Evolutionary conservation across 257 asterid genomes (phyloP).

Genomic region (Coffea canephora): DNA sequence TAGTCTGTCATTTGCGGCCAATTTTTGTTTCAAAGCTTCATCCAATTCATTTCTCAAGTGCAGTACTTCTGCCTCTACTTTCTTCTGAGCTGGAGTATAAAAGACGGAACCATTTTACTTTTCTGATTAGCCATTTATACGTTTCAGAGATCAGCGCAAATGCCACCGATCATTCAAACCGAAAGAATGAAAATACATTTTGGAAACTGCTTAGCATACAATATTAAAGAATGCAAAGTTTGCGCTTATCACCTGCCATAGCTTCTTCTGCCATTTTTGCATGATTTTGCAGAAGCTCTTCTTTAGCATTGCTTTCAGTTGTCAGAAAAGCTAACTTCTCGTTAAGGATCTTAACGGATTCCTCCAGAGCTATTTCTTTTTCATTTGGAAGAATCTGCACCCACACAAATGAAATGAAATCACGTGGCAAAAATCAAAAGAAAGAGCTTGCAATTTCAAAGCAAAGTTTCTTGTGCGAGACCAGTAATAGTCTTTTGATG

Average conservation of each 20-base stretch:
- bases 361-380: constrained; percentile 55
- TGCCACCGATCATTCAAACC: not conserved
- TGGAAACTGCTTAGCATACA: not conserved
- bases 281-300: constrained; percentile 37
- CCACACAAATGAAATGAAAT: constrained; percentile 4
- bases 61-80: constrained; percentile 52
- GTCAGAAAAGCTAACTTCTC: constrained; percentile 58
- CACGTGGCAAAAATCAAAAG: not conserved
- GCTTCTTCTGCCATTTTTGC: constrained; percentile 45
- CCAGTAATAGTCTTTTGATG: not conserved
- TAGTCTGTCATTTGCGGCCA: constrained; percentile 49
- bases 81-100: constrained; percentile 44
- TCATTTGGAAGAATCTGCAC: constrained; percentile 27
- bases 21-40: constrained; percentile 37
- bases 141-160: too few species aligned
- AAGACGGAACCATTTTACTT: not conserved
- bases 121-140: not conserved
- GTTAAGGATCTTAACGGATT: constrained; percentile 45
- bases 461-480: not conserved
- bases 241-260: constrained; percentile 43
- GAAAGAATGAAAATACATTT: not conserved
- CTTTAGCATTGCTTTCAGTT: constrained; percentile 61
- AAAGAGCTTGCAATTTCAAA: not conserved
- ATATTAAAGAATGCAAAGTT: constrained; percentile 1
- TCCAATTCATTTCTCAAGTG: constrained; percentile 46